phyloP scores from a whole-genome alignment of 805 yeast species.

The Candida orba region DNA sequence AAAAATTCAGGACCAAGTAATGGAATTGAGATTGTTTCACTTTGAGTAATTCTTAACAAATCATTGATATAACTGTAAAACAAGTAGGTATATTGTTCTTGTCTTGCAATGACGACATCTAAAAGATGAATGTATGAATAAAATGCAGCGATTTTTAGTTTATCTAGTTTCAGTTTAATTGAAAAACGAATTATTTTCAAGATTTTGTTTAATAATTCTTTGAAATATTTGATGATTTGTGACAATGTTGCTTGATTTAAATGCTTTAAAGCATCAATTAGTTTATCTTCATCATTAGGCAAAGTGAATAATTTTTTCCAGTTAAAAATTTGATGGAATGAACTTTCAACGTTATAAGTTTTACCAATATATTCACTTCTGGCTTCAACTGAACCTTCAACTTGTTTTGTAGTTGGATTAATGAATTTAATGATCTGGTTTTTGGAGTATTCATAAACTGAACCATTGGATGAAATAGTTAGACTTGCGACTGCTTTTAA shows the following conservation, averaged over 20 bases:
- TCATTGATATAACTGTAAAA: slow-evolving; percentile 41
- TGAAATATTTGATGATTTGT: slow-evolving; percentile 52
- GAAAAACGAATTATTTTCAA: slow-evolving; percentile 28
- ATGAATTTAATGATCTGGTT: slow-evolving; percentile 39
- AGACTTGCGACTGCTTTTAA: slow-evolving; percentile 53
- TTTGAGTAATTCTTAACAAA: slow-evolving; percentile 10
- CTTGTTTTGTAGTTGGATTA: slow-evolving; percentile 29
- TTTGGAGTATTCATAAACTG: slow-evolving; percentile 41
- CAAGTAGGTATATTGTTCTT: slow-evolving; percentile 53
- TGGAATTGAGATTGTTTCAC: slow-evolving; percentile 30
- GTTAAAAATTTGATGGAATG: slow-evolving; percentile 46
- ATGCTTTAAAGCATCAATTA: slow-evolving; percentile 39
- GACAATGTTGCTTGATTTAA: slow-evolving; percentile 48
- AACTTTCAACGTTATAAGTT: slow-evolving; percentile 48
- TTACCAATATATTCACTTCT: slow-evolving; percentile 65
- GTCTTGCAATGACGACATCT: slow-evolving; percentile 58
- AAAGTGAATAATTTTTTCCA: slow-evolving; percentile 36
- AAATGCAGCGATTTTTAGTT: slow-evolving; percentile 34
- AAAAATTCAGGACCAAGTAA: slow-evolving; percentile 45
- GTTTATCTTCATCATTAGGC: slow-evolving; percentile 36
- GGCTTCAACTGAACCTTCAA: slow-evolving; percentile 43
- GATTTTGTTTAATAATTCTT: slow-evolving; percentile 40
- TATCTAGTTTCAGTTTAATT: slow-evolving; percentile 15
- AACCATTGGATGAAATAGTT: slow-evolving; percentile 38
- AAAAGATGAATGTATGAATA: slow-evolving; percentile 53